Percentiles rank a stretch among this genome's conserved stretches.
Evolutionary conservation across 192 early-diverging fungal species (phyloP).

Genomic region (Chytriomyces sp.): DNA sequence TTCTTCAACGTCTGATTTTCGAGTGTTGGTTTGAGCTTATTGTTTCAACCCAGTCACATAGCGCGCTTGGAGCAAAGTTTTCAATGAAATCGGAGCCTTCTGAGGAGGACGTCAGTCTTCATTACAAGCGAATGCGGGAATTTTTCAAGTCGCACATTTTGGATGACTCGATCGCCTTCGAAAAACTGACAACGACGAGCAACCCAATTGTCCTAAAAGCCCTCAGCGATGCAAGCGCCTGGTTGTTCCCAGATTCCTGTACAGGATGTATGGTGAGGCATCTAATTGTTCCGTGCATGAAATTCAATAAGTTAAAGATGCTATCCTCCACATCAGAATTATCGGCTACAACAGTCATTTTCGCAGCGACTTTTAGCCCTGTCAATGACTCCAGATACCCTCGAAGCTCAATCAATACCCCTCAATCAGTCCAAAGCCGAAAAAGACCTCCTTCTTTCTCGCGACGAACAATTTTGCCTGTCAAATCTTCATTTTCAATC

Average conservation of each 20-base stretch:
- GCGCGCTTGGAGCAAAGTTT: background rate
- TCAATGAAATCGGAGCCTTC: background rate
- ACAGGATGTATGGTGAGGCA: conserved; percentile 21
- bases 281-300: background rate
- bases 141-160: conserved; percentile 19
- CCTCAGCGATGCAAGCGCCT: conserved; percentile 14
- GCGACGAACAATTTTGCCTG: conserved; percentile 19
- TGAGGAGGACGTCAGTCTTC: background rate
- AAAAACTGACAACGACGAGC: background rate
- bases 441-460: conserved; percentile 13
- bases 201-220: background rate
- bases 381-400: background rate
- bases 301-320: background rate
- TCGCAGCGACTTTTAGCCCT: background rate
- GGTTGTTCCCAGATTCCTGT: conserved; percentile 10
- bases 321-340: background rate
- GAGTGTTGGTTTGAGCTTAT: background rate
- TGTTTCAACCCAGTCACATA: background rate
- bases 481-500: background rate
- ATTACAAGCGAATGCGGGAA: conserved; percentile 8
- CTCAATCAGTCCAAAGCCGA: background rate
- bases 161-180: background rate
- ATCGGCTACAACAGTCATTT: conserved; percentile 25
- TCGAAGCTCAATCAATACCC: background rate
- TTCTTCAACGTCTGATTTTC: background rate